These are phyloP conservation scores for Pichia eremophila DNA, from an alignment of 805 yeast species.

Conservation along the genomic window DNA sequence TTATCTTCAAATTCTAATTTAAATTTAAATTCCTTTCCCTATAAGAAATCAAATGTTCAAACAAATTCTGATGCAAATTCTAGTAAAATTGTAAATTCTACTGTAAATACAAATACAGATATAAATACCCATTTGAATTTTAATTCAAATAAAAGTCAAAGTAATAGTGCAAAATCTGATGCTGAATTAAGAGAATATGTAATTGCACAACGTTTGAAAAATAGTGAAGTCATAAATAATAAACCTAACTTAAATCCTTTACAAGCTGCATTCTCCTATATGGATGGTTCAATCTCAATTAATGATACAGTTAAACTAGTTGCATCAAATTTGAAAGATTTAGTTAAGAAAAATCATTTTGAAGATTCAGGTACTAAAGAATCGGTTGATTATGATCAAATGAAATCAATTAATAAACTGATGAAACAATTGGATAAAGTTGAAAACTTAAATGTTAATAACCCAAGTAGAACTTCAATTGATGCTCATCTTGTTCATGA, in stretches of 20 bases:
- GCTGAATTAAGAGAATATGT: background rate
- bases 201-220: conserved; percentile 6
- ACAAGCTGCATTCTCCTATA: conserved; percentile 6
- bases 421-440: background rate
- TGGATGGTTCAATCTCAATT: conserved; percentile 4
- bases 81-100: no score
- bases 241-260: conserved; percentile 4
- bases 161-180: background rate
- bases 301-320: background rate
- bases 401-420: conserved; percentile 1
- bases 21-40: no score
- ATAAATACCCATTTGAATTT: no score
- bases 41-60: no score
- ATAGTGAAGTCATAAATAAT: conserved; percentile 6
- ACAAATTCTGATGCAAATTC: no score
- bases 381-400: conserved; percentile 1
- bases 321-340: background rate
- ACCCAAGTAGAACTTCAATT: background rate
- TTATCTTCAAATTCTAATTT: no score
- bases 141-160: background rate
- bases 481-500: background rate
- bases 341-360: background rate
- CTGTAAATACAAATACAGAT: no score
- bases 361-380: conserved; percentile 7
- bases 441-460: background rate